phyloP scores from a whole-genome alignment of 2,329 filamentous ascomycete genomes.

The Aspergillus neotritici region DNA sequence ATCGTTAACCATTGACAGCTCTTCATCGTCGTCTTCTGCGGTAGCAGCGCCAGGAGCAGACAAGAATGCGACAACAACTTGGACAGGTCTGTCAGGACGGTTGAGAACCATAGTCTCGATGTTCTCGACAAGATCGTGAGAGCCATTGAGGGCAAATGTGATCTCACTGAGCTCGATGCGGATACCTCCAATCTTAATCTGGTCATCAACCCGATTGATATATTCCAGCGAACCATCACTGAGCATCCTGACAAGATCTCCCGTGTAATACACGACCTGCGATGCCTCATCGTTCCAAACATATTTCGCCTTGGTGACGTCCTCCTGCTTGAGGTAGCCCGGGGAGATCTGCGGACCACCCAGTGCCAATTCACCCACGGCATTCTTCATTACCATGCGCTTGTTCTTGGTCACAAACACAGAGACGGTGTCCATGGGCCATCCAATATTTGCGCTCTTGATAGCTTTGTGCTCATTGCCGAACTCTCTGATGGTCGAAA shows the following conservation, averaged over 20 bases:
- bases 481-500: conserved; percentile 28
- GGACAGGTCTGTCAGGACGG: conserved; percentile 26
- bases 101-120: conserved; percentile 29
- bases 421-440: conserved; percentile 27
- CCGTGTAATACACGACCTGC: conserved; percentile 29
- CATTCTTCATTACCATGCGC: conserved; percentile 21
- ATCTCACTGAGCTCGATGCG: conserved; percentile 27
- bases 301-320: conserved; percentile 26
- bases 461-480: conserved; percentile 19
- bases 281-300: conserved; percentile 24
- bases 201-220: conserved; percentile 23
- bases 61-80: conserved; percentile 33
- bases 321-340: conserved; percentile 27
- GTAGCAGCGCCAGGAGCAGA: conserved; percentile 17
- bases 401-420: conserved; percentile 25
- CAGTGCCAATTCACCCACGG: conserved; percentile 26
- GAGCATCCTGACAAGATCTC: conserved; percentile 27
- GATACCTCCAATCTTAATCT: conserved; percentile 25
- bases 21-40: background rate
- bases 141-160: conserved; percentile 28
- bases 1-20: conserved; percentile 12
- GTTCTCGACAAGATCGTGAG: conserved; percentile 26
- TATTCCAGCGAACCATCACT: conserved; percentile 22
- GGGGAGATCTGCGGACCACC: conserved; percentile 26
- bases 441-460: conserved; percentile 29